Evolutionary conservation across 306 rosid genomes (phyloP).

Genomic region (Hylodesmum podocarpum): DNA sequence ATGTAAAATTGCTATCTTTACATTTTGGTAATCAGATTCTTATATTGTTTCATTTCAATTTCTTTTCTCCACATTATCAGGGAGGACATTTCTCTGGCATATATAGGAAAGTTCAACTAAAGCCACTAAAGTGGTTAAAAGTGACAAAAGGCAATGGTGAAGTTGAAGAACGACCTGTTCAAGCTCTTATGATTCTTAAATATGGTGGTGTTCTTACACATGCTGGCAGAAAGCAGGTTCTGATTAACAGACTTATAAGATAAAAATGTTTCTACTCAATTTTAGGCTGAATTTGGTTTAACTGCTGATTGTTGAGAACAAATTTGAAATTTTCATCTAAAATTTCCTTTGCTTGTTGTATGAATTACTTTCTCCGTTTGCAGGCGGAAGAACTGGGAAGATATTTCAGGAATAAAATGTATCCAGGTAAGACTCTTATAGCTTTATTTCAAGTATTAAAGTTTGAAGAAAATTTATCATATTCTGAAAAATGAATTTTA

Average conservation of each 20-base stretch:
- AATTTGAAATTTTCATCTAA: constrained; percentile 8
- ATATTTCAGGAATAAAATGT: constrained; percentile 91
- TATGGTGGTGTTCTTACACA: constrained; percentile 99
- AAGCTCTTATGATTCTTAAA: constrained; percentile 98
- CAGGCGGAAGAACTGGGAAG: constrained; percentile 99
- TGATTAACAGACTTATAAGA: neutral
- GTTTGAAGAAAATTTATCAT: neutral
- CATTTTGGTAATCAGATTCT: neutral
- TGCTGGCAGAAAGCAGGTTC: constrained; percentile 98
- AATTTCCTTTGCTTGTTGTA: neutral
- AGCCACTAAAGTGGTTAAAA: constrained; percentile 91
- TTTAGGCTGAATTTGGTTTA: constrained; percentile 6
- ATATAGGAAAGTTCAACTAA: constrained; percentile 94
- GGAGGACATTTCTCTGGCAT: constrained; percentile 99
- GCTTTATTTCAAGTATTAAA: constrained; percentile 11
- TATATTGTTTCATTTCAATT: constrained; percentile 22
- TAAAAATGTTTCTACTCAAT: neutral
- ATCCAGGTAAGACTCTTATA: constrained; percentile 69
- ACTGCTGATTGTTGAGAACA: constrained; percentile 13
- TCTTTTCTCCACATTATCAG: constrained; percentile 45
- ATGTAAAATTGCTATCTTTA: constrained; percentile 14
- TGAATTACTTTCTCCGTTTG: constrained; percentile 31
- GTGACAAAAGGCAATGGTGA: constrained; percentile 68
- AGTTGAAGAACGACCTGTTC: constrained; percentile 90
- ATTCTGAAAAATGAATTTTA: neutral